Percentiles rank a stretch among this genome's conserved stretches.
These are phyloP conservation scores for Amylostereum chailletii DNA, from an alignment of 1,284 basidiomycete species.

Conservation along the genomic window DNA sequence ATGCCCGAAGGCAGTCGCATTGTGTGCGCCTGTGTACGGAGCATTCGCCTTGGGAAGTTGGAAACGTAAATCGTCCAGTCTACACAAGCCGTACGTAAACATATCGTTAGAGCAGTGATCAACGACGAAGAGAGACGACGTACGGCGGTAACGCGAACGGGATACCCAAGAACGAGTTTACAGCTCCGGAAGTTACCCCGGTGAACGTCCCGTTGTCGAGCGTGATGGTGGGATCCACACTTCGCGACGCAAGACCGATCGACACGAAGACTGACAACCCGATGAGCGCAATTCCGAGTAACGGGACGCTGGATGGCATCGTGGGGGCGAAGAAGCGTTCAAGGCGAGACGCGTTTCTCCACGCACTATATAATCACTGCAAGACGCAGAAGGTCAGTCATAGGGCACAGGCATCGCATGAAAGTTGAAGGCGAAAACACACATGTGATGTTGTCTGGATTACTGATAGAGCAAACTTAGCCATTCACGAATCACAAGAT, in stretches of 20 bases:
- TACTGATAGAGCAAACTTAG: no score
- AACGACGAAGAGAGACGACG: conserved; percentile 5
- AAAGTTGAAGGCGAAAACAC: no score
- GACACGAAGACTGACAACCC: not conserved
- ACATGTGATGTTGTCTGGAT: no score
- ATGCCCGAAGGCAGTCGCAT: conserved; percentile 1
- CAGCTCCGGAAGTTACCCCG: conserved; percentile 10
- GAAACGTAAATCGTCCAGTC: conserved; percentile 3
- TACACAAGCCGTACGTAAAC: not conserved
- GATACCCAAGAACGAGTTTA: conserved; percentile 39
- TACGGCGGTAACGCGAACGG: conserved; percentile 41
- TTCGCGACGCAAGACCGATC: not conserved
- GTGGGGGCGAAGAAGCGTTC: no score
- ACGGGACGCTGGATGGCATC: not conserved
- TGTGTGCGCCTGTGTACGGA: conserved; percentile 1
- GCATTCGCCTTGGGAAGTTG: not conserved
- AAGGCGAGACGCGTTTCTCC: no score
- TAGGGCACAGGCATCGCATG: no score
- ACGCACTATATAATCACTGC: no score
- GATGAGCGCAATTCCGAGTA: not conserved
- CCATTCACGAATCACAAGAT: no score
- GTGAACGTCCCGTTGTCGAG: conserved; percentile 14
- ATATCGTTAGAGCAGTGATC: no score
- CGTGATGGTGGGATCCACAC: conserved; percentile 2
- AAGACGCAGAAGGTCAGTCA: no score